Percentiles rank a stretch among this genome's conserved stretches.
These are phyloP conservation scores for Glebionis coronaria DNA, from an alignment of 129 eudicot genomes.

Conservation along the genomic window DNA sequence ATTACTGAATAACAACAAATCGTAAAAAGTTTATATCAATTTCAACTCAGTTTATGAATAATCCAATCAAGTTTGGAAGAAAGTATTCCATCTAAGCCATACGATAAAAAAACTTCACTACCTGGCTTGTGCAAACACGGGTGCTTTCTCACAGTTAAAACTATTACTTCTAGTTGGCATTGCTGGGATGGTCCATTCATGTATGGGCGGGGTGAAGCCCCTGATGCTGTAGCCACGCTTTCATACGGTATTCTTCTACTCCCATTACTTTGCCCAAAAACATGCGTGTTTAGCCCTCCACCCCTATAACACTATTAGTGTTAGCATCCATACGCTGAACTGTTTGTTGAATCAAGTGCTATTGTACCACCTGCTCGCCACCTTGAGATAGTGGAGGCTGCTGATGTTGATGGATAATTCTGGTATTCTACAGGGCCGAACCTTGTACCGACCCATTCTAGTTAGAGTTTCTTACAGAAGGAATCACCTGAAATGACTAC, in stretches of 20 bases:
- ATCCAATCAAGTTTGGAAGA: too few relatives aligned
- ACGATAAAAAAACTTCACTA: too few relatives aligned
- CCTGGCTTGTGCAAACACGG: slow-evolving; percentile 45
- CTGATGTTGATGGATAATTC: slow-evolving; percentile 34
- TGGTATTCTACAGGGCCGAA: slow-evolving; percentile 12
- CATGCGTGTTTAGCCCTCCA: slow-evolving; percentile 40
- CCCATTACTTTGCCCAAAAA: slow-evolving; percentile 44
- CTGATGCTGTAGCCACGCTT: slow-evolving; percentile 29
- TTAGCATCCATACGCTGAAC: slow-evolving; percentile 52
- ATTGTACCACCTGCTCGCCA: slow-evolving; percentile 53
- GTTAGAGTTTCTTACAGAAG: slow-evolving; percentile 45
- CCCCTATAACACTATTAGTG: slow-evolving; percentile 31
- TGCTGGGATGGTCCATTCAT: slow-evolving; percentile 18
- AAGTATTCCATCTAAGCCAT: too few relatives aligned
- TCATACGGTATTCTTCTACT: slow-evolving; percentile 37
- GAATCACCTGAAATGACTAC: slow-evolving; percentile 42
- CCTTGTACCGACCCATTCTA: slow-evolving; percentile 48
- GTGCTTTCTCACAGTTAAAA: slow-evolving; percentile 46
- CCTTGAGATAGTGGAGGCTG: slow-evolving; percentile 32
- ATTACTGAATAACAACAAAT: too few relatives aligned
- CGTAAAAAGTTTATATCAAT: too few relatives aligned
- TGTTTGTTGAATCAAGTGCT: slow-evolving; percentile 75
- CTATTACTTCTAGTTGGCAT: slow-evolving; percentile 65
- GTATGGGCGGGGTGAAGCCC: slow-evolving; percentile 35
- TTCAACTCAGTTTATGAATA: too few relatives aligned